Percentiles rank a stretch among this genome's conserved stretches.
Evolutionary conservation across 129 eudicot species (phyloP).

Genomic region (Centrapalus pauciflorus): DNA sequence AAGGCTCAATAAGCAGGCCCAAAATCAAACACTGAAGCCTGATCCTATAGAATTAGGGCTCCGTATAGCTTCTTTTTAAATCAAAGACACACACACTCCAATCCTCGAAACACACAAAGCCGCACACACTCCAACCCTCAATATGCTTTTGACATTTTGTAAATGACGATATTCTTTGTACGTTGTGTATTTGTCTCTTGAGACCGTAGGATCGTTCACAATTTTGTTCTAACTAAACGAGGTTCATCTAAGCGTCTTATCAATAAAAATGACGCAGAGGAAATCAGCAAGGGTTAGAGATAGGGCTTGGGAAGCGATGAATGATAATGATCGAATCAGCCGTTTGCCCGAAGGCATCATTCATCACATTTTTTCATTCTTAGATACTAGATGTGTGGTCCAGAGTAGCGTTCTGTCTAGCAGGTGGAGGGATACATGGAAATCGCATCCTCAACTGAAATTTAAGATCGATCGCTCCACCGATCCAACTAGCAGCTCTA

Average conservation of each 20-base stretch:
- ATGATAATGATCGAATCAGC: constrained; percentile 13
- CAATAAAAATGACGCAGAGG: not conserved
- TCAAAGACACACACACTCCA: not conserved
- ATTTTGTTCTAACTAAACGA: not conserved
- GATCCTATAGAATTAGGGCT: constrained; percentile 9
- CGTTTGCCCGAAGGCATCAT: constrained; percentile 14
- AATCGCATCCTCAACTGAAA: constrained; percentile 13
- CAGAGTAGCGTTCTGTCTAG: constrained; percentile 9
- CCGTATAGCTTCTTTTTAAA: constrained; percentile 4
- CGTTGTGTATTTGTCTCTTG: not conserved
- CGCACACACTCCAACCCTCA: not conserved
- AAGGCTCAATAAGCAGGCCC: not conserved
- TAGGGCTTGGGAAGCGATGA: not conserved
- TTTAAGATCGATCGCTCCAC: not conserved
- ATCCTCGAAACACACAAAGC: not conserved
- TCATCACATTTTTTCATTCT: constrained; percentile 10
- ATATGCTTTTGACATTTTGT: too few species aligned
- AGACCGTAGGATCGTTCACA: not conserved
- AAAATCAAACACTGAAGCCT: not conserved
- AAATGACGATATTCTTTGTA: constrained; percentile 3
- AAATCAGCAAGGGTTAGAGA: not conserved
- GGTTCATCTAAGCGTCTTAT: not conserved
- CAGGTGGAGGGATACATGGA: constrained; percentile 19
- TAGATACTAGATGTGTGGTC: not conserved
- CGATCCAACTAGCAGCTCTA: not conserved